Evolutionary conservation across 2,329 filamentous ascomycete species (phyloP), one percentile per base, ranked within the genome.

Genomic region (Xylaria hypoxylon): DNA sequence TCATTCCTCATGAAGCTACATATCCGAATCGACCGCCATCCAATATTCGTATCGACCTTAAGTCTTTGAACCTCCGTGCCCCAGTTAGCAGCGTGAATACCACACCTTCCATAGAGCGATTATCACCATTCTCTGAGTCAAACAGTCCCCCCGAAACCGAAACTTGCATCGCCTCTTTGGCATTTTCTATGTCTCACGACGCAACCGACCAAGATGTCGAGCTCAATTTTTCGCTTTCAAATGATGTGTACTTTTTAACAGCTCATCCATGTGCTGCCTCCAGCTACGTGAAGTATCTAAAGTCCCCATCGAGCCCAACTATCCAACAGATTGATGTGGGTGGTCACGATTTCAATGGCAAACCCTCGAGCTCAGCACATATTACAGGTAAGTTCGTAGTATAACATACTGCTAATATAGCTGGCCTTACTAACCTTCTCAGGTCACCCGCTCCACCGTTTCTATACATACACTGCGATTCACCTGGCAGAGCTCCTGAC

Each of bases 381-480:
- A 80, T 82, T 50, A 84, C 81, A 67, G 83, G 84, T 85, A 76
- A 73, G 78, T 68, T 35, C 62, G 35, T 50, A 11, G n/a, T 67
- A 60, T 63, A 26, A 59, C 28, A 44, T 38, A 6, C 6, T 33
- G 13, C 15, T 57, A 19, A 17, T 15, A 7, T 24, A 38, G 17
- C 13, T 28, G 50, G 50, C 35, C 8, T 35, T 52, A 64, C 67
- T 67, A 62, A 73, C 65, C 33, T 42, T 35, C 3, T 22, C 45
- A 87, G 87, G 87, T 10, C 88, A 90, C 63, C 87, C 88, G 0
- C 78, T 90, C 10, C 88, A 90, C 75, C 89, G 89, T 70, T 87
- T 79, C 62, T 90, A 85, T 74, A 86, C 84, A 13, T 90, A 89
- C 72, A 85, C 83, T 7, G 81, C 86, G 19, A 83, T 90, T 48